These are phyloP conservation scores for Globisporangium cylindrosporum DNA, from an alignment of 352 stramenopile genomes.

Conservation along the genomic window DNA sequence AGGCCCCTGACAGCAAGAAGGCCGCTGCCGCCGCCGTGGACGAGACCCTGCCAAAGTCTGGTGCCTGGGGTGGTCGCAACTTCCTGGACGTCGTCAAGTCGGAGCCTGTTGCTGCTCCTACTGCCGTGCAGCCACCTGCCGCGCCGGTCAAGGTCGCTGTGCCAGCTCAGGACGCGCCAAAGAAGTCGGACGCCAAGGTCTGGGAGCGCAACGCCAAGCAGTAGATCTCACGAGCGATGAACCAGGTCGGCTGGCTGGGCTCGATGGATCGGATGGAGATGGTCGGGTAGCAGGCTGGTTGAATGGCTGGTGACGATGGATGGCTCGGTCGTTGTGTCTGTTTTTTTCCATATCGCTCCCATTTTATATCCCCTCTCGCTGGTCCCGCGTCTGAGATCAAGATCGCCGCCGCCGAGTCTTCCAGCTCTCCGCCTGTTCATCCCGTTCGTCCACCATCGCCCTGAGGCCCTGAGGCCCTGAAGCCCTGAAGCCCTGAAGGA, in stretches of 20 bases:
- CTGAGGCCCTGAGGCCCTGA: not conserved
- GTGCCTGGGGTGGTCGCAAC: conserved; percentile 77
- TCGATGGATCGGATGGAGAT: conserved; percentile 2
- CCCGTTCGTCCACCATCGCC: not conserved
- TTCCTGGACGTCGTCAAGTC: conserved; percentile 85
- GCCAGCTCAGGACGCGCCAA: conserved; percentile 12
- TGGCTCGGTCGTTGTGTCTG: not conserved
- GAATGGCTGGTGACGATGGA: not conserved
- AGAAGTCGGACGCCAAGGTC: conserved; percentile 28
- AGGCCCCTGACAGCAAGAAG: conserved; percentile 16
- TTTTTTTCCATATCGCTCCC: conserved; percentile 3
- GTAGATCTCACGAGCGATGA: conserved; percentile 7
- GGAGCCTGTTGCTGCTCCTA: conserved; percentile 28
- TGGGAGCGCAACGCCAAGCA: conserved; percentile 15
- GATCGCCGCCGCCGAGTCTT: not conserved
- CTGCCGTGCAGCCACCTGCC: conserved; percentile 27
- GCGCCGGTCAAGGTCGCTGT: conserved; percentile 28
- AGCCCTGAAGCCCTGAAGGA: not conserved
- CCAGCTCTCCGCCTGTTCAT: not conserved
- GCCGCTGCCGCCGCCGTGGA: conserved; percentile 27
- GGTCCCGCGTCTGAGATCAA: not conserved
- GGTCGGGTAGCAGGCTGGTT: not conserved
- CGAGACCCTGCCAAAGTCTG: conserved; percentile 54
- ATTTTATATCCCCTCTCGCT: not conserved
- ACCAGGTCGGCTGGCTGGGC: not conserved